Conservation (phyloP, 1,284 basidiomycete genomes). For the Boletus holoroseus region DNA sequence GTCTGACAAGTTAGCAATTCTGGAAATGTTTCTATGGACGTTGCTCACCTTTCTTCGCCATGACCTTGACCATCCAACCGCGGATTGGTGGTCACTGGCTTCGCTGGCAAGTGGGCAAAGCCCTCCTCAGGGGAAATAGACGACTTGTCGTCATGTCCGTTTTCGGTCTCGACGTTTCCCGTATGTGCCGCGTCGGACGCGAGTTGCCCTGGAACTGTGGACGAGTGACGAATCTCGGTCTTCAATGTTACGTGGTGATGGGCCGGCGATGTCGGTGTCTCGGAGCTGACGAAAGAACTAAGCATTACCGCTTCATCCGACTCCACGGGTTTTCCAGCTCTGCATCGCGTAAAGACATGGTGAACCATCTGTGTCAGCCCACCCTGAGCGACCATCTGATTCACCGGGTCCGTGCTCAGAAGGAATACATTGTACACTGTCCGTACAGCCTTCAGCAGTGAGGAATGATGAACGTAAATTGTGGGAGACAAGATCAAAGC, state of each 20-base stretch:
- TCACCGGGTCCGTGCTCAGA: constrained; percentile 81
- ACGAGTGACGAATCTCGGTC: constrained; percentile 13
- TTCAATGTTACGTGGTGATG: constrained; percentile 6
- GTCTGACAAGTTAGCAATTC: constrained; percentile 10
- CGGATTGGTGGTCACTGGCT: not conserved
- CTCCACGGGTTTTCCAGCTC: constrained; percentile 35
- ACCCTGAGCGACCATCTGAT: constrained; percentile 95
- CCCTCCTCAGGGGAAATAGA: constrained; percentile 4
- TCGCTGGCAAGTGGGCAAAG: not conserved
- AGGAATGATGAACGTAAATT: constrained; percentile 88
- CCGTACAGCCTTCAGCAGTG: constrained; percentile 87
- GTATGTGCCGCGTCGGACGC: constrained; percentile 4
- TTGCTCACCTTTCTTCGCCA: constrained; percentile 25
- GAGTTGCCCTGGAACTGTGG: constrained; percentile 5
- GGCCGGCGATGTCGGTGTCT: constrained; percentile 16
- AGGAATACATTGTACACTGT: constrained; percentile 97
- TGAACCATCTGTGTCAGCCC: constrained; percentile 96
- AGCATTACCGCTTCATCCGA: constrained; percentile 21
- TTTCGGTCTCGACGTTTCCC: constrained; percentile 3
- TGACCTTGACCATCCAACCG: constrained; percentile 8
- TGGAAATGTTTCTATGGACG: not conserved
- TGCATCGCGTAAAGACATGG: constrained; percentile 84
- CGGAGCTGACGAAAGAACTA: constrained; percentile 26
- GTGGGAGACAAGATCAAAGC: constrained; percentile 82
- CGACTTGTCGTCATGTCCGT: not conserved